phyloP scores from a whole-genome alignment of 2,329 filamentous ascomycete genomes.

The Cladosporium cucumerinum region DNA sequence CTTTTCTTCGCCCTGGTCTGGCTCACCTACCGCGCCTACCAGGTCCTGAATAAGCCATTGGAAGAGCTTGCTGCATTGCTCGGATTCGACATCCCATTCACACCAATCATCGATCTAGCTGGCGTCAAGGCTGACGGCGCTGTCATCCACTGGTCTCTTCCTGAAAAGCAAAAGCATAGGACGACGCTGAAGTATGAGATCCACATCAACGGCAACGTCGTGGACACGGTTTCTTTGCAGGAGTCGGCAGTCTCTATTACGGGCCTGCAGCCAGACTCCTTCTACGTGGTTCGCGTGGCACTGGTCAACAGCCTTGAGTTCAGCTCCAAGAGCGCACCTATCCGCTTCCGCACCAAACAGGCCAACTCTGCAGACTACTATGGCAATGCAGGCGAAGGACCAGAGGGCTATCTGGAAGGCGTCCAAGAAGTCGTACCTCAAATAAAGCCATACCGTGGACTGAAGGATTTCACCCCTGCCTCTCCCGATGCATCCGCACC shows the following conservation, averaged over 20 bases:
- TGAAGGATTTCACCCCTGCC: conserved; percentile 55
- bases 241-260: conserved; percentile 90
- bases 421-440: conserved; percentile 50
- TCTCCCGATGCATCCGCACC: conserved; percentile 55
- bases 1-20: conserved; percentile 22
- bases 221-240: conserved; percentile 76
- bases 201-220: conserved; percentile 77
- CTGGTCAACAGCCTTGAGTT: conserved; percentile 90
- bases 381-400: conserved; percentile 26
- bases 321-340: conserved; percentile 79
- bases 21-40: conserved; percentile 77
- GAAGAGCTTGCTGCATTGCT: conserved; percentile 87
- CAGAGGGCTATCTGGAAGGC: conserved; percentile 39
- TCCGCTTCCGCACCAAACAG: conserved; percentile 71
- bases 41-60: conserved; percentile 86
- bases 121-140: conserved; percentile 85
- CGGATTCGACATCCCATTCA: conserved; percentile 87
- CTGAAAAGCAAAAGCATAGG: conserved; percentile 44
- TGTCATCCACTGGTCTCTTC: conserved; percentile 80
- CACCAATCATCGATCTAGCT: conserved; percentile 84
- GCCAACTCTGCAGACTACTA: conserved; percentile 44
- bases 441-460: conserved; percentile 46
- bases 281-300: conserved; percentile 91
- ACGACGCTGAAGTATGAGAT: conserved; percentile 84
- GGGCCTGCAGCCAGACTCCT: conserved; percentile 78